These are phyloP conservation scores for Aspergillus clavatus DNA, from an alignment of 2,329 filamentous ascomycete species.

Conservation along the genomic window DNA sequence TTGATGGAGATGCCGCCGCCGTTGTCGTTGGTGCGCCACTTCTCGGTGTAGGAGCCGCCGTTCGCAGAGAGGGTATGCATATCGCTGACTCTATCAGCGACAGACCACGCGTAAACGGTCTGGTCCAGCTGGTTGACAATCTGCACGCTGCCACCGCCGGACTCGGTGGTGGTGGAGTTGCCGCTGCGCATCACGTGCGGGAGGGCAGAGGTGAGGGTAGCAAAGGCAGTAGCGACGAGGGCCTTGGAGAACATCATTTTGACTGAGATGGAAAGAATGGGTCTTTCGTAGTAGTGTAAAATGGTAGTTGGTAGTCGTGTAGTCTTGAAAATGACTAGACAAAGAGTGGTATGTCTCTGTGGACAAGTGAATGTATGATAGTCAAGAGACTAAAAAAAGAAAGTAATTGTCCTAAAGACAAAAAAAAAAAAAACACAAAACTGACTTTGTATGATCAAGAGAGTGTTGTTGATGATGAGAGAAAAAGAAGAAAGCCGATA, in stretches of 20 bases:
- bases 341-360: not conserved
- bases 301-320: too few relatives aligned
- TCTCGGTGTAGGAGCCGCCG: conserved; percentile 33
- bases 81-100: conserved; percentile 29
- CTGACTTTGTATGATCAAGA: not conserved
- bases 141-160: conserved; percentile 28
- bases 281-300: too few relatives aligned
- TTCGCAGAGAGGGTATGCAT: conserved; percentile 32
- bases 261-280: conserved; percentile 8
- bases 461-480: not conserved
- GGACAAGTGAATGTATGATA: conserved; percentile 1
- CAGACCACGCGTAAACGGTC: conserved; percentile 40
- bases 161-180: conserved; percentile 10
- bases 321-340: too few relatives aligned
- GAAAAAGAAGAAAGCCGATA: not conserved
- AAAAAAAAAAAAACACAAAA: conserved; percentile 2
- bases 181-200: conserved; percentile 25
- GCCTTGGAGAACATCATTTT: conserved; percentile 38
- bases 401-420: conserved; percentile 2
- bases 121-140: conserved; percentile 37
- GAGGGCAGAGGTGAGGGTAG: conserved; percentile 28
- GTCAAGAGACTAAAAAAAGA: conserved; percentile 4
- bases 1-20: conserved; percentile 43
- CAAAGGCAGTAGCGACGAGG: conserved; percentile 29
- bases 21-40: conserved; percentile 32